Conservation (phyloP, 2,329 filamentous ascomycete species). For the Eurotiales sp. region DNA sequence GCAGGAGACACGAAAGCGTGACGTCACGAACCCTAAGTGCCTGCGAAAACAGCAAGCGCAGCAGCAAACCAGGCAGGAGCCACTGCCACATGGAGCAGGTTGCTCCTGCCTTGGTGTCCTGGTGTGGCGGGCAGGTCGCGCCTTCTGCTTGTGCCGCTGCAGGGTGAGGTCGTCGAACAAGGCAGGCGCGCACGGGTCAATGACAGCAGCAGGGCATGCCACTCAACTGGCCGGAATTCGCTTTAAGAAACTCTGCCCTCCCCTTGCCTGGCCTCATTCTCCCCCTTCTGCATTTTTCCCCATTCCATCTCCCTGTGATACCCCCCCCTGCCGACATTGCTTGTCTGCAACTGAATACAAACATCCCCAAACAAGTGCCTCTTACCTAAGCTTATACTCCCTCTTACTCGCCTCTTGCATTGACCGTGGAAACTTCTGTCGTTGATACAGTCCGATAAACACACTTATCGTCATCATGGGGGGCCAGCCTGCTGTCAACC, state of each 20-base stretch:
- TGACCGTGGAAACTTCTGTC: no score
- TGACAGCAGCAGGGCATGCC: not conserved
- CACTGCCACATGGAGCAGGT: not conserved
- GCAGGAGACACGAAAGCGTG: constrained; percentile 11
- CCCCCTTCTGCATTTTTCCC: no score
- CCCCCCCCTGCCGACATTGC: constrained; percentile 2
- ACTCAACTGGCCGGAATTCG: not conserved
- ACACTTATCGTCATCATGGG: constrained; percentile 10
- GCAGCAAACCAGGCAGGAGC: no score
- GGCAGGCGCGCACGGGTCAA: not conserved
- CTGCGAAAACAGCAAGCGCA: no score
- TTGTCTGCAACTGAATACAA: not conserved
- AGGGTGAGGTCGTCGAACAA: no score
- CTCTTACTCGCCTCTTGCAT: not conserved
- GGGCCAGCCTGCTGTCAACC: constrained; percentile 55
- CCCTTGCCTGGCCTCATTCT: not conserved
- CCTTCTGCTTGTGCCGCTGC: no score
- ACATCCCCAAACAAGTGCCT: no score
- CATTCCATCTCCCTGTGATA: constrained; percentile 14
- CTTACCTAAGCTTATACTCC: no score
- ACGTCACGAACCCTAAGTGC: constrained; percentile 11
- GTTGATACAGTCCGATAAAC: not conserved
- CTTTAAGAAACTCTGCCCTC: not conserved
- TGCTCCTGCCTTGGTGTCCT: not conserved
- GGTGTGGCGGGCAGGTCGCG: not conserved